Evolutionary conservation across 2,329 filamentous ascomycete species (phyloP).

Genomic region (Colletotrichum sidae): DNA sequence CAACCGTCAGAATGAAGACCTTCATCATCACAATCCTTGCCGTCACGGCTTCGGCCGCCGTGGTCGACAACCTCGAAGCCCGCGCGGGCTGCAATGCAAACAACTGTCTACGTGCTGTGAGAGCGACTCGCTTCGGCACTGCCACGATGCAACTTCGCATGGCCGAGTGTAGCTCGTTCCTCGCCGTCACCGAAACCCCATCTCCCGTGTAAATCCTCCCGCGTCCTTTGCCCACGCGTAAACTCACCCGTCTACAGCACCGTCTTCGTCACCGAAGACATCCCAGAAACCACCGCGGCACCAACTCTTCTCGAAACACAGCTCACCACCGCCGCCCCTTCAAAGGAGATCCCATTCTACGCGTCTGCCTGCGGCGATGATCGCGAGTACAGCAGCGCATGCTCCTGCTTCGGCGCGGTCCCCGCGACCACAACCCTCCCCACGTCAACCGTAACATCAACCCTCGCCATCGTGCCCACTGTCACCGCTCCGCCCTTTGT

Average conservation of each 20-base stretch:
- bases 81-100: constrained; percentile 49
- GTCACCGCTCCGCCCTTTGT: constrained; percentile 17
- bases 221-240: neutral
- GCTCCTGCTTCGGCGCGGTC: constrained; percentile 44
- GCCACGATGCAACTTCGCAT: constrained; percentile 46
- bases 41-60: constrained; percentile 48
- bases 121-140: constrained; percentile 52
- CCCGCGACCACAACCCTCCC: constrained; percentile 48
- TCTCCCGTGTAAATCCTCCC: constrained; percentile 48
- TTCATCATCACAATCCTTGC: constrained; percentile 49
- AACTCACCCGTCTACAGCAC: constrained; percentile 2
- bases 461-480: constrained; percentile 48
- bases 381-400: constrained; percentile 42
- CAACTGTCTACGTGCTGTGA: constrained; percentile 60
- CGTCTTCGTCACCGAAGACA: constrained; percentile 28
- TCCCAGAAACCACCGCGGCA: constrained; percentile 14
- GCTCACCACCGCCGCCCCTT: constrained; percentile 58
- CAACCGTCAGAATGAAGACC: constrained; percentile 52
- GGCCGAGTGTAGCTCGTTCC: constrained; percentile 54
- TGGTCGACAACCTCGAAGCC: constrained; percentile 42
- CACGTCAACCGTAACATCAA: constrained; percentile 51
- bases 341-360: constrained; percentile 59
- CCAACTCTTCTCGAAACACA: constrained; percentile 19
- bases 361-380: constrained; percentile 41
- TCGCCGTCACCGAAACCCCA: constrained; percentile 52